Percentiles rank a stretch among this genome's conserved stretches.
phyloP scores from a whole-genome alignment of 2,329 filamentous ascomycete genomes.

The Venturia pyrina region DNA sequence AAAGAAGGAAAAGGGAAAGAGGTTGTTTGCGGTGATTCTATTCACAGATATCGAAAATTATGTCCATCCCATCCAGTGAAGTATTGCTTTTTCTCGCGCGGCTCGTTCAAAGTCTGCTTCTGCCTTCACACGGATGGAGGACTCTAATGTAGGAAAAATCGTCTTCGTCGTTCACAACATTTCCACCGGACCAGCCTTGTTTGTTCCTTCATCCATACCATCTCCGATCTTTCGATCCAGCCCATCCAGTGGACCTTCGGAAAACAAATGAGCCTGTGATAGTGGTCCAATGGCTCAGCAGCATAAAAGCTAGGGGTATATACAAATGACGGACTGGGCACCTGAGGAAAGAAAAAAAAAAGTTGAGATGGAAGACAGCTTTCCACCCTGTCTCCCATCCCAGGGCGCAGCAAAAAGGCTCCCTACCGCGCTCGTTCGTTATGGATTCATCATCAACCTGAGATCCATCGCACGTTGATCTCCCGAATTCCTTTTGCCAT shows the following conservation, averaged over 20 bases:
- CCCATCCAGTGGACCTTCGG: not conserved
- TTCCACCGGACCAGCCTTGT: not conserved
- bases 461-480: conserved; percentile 2
- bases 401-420: not conserved
- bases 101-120: not conserved
- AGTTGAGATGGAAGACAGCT: not conserved
- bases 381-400: not conserved
- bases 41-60: not conserved
- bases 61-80: not conserved
- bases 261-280: not conserved
- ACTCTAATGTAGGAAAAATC: not conserved
- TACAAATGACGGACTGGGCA: not conserved
- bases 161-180: not conserved
- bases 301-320: conserved; percentile 1
- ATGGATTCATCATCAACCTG: conserved; percentile 5
- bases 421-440: not conserved
- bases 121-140: not conserved
- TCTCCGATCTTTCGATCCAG: not conserved
- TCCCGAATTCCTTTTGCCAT: not conserved
- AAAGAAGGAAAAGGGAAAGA: not conserved
- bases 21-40: not conserved
- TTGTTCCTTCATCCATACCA: not conserved
- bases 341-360: not conserved
- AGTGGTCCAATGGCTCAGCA: not conserved
- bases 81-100: not conserved